A percentile compares a stretch with the other conserved stretches of the same genome.
Conservation (phyloP, 805 yeast species). For the Geotrichum ghanense region DNA sequence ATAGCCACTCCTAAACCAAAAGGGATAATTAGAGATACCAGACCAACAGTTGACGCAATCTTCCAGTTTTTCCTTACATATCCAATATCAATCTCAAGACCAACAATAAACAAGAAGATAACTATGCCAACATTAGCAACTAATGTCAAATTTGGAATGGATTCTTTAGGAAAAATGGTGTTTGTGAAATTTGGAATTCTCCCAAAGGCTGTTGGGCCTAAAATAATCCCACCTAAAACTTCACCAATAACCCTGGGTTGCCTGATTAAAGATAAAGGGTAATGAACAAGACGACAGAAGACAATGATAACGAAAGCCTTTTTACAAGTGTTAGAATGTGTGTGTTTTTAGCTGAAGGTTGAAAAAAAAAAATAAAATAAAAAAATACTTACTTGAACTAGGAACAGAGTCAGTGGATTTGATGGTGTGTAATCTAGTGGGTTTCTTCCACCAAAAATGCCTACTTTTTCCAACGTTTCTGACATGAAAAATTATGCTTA, state of each 20-base stretch:
- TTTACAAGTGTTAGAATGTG: too few relatives aligned
- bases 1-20: conserved; percentile 70
- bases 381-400: conserved; percentile 16
- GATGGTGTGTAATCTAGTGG: conserved; percentile 50
- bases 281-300: conserved; percentile 48
- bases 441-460: conserved; percentile 60
- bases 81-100: conserved; percentile 63
- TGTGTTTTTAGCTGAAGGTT: too few relatives aligned
- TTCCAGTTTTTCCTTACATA: conserved; percentile 49
- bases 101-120: conserved; percentile 62
- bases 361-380: too few relatives aligned
- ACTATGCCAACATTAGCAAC: conserved; percentile 69
- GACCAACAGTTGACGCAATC: conserved; percentile 58
- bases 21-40: conserved; percentile 64
- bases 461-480: conserved; percentile 26
- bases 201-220: conserved; percentile 71
- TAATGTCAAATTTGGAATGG: conserved; percentile 52
- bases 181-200: conserved; percentile 54
- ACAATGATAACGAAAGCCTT: conserved; percentile 33
- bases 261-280: conserved; percentile 47
- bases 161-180: conserved; percentile 51
- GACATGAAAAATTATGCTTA: too few relatives aligned
- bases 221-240: conserved; percentile 61
- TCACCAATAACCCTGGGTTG: conserved; percentile 80
- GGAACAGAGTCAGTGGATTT: conserved; percentile 44